These are phyloP conservation scores for Trichoderma guizhouense DNA, from an alignment of 2,329 filamentous ascomycete genomes.

Conservation along the genomic window DNA sequence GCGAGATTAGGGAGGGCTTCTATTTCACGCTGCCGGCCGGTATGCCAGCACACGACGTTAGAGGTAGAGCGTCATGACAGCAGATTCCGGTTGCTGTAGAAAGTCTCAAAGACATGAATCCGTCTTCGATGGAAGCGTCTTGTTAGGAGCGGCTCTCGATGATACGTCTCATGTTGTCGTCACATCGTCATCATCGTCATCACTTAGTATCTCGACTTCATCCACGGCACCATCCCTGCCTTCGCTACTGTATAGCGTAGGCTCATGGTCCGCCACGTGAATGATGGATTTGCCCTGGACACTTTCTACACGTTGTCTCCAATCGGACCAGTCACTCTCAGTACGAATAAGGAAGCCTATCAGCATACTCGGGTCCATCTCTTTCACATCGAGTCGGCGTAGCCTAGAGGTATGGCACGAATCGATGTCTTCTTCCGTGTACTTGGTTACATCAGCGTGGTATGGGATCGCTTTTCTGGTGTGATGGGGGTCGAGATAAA, in stretches of 20 bases:
- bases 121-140: neutral
- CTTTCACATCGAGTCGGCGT: conserved; percentile 75
- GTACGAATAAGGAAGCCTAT: conserved; percentile 86
- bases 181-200: conserved; percentile 49
- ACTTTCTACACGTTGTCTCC: conserved; percentile 72
- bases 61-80: neutral
- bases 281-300: conserved; percentile 82
- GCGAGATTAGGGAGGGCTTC: neutral
- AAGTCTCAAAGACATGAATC: neutral
- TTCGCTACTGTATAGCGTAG: conserved; percentile 47
- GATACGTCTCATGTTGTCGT: conserved; percentile 25
- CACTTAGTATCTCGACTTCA: conserved; percentile 84
- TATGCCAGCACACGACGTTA: neutral
- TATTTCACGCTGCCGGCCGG: neutral
- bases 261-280: conserved; percentile 72
- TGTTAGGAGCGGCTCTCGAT: neutral
- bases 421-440: conserved; percentile 69
- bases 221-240: conserved; percentile 75
- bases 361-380: conserved; percentile 98
- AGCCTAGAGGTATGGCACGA: conserved; percentile 86
- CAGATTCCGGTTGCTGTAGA: neutral
- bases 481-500: conserved; percentile 92
- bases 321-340: conserved; percentile 78
- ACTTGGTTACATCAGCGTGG: conserved; percentile 52
- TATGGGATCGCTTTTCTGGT: conserved; percentile 72